phyloP scores from a whole-genome alignment of 768 basidiomycete species.

The Trametes coccinea region DNA sequence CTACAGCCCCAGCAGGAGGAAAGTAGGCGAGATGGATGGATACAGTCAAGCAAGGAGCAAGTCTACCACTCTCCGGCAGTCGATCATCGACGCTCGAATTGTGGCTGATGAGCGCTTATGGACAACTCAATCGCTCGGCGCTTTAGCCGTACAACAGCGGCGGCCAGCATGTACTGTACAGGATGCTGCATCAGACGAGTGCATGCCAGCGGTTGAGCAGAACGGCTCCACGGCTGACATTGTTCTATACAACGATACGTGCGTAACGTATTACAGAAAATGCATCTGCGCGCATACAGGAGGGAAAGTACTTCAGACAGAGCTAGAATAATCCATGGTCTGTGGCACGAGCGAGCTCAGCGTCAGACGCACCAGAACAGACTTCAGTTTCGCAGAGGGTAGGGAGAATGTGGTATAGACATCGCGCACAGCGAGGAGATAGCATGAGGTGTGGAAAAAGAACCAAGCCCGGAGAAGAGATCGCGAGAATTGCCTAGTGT shows the following conservation, averaged over 20 bases:
- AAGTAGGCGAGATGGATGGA: neutral
- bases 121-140: no score
- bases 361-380: neutral
- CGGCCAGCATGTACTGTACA: no score
- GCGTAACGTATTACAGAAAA: slow-evolving; percentile 3
- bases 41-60: neutral
- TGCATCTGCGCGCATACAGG: slow-evolving; percentile 18
- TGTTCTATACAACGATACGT: slow-evolving; percentile 2
- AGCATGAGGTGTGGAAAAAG: neutral
- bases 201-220: neutral
- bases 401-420: slow-evolving; percentile 7
- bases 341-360: neutral
- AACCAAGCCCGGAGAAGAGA: neutral
- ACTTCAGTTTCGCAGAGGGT: neutral
- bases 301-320: neutral
- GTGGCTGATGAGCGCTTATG: no score
- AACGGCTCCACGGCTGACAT: neutral
- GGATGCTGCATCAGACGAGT: neutral
- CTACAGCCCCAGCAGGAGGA: neutral
- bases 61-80: no score
- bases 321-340: neutral
- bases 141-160: no score
- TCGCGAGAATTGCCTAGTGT: neutral
- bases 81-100: no score
- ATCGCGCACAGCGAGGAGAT: neutral